Conservation (phyloP, 176 grass and related monocot genomes). For the Oryza punctata region DNA sequence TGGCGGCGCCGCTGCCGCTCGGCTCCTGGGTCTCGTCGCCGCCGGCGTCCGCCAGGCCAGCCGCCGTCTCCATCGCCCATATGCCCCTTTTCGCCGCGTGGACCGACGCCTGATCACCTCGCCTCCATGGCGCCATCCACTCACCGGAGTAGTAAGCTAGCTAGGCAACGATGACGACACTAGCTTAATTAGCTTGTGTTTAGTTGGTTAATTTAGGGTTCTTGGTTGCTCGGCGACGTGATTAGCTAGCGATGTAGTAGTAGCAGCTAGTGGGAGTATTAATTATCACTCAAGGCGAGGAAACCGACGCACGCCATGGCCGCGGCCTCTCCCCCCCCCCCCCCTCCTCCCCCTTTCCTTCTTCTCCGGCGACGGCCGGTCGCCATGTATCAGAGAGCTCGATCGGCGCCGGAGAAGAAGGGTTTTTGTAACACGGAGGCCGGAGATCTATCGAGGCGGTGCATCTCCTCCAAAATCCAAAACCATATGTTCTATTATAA, state of each 20-base stretch:
- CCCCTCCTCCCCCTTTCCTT: constrained; percentile 44
- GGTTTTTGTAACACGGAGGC: constrained; percentile 81
- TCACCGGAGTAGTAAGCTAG: neutral
- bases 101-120: constrained; percentile 65
- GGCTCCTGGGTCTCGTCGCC: constrained; percentile 61
- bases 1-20: constrained; percentile 48
- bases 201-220: constrained; percentile 20
- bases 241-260: neutral
- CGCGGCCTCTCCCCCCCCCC: constrained; percentile 7
- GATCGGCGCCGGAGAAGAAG: constrained; percentile 42
- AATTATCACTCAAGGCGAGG: neutral
- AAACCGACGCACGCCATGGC: constrained; percentile 24
- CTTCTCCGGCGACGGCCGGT: constrained; percentile 36
- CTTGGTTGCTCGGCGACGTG: neutral
- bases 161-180: neutral
- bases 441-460: constrained; percentile 27
- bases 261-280: neutral
- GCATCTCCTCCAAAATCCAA: constrained; percentile 57
- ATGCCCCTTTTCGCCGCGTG: constrained; percentile 89
- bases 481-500: constrained; percentile 22
- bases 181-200: neutral
- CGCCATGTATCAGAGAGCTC: neutral
- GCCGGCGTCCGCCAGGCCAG: constrained; percentile 36
- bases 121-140: neutral
- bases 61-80: constrained; percentile 84